A percentile compares a stretch with the other conserved stretches of the same genome.
phyloP scores from a whole-genome alignment of 345 rosid species.

The Syzygium jambos region DNA sequence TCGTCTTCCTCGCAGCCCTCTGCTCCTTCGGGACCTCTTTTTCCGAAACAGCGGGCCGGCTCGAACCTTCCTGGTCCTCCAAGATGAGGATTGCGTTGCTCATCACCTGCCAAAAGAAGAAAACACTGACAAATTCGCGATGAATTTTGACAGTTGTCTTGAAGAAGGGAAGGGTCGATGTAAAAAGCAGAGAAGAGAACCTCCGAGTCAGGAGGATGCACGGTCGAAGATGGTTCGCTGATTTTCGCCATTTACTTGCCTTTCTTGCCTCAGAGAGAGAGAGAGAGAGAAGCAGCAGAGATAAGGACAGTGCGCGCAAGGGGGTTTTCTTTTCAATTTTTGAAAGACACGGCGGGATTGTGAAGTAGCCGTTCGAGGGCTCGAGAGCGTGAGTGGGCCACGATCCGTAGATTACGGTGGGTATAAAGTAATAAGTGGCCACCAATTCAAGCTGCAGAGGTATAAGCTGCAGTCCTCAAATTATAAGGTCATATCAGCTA shows the following conservation, averaged over 20 bases:
- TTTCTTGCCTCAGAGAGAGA: neutral
- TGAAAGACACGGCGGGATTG: neutral
- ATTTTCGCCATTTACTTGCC: neutral
- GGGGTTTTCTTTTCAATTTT: neutral
- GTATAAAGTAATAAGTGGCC: neutral
- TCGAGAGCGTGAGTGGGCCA: neutral
- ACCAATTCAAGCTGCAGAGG: neutral
- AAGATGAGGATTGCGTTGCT: neutral
- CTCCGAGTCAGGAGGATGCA: neutral
- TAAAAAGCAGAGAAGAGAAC: neutral
- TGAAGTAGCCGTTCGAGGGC: neutral
- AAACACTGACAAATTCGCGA: neutral
- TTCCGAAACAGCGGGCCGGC: neutral
- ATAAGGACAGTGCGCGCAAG: neutral
- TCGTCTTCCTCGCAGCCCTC: constrained; percentile 6
- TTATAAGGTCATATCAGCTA: neutral
- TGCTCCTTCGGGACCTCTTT: neutral
- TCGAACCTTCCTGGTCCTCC: neutral
- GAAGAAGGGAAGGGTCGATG: neutral
- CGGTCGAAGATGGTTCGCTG: neutral
- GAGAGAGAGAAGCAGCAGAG: neutral
- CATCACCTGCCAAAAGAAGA: neutral
- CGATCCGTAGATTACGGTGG: neutral
- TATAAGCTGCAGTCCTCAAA: neutral
- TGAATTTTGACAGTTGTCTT: neutral